Percentiles rank a stretch among this genome's conserved stretches.
Evolutionary conservation across 768 basidiomycete genomes (phyloP).

Genomic region (Mycena galericulata): DNA sequence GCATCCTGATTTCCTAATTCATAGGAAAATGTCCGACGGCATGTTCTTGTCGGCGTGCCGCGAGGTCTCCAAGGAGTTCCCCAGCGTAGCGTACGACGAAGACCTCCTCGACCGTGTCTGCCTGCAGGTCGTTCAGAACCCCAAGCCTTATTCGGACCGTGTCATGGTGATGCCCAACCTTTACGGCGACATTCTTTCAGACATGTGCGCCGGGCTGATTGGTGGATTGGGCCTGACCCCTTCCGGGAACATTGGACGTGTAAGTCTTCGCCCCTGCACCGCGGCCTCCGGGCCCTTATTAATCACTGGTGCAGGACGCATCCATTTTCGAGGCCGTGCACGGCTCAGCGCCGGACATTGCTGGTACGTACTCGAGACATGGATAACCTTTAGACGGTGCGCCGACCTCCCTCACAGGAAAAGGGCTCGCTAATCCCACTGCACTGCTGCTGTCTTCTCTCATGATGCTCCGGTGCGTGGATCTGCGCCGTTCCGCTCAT

Average conservation of each 20-base stretch:
- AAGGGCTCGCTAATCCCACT: constrained; percentile 99
- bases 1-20: constrained; percentile 22
- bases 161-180: constrained; percentile 99
- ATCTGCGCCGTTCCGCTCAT: constrained; percentile 26
- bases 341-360: constrained; percentile 99
- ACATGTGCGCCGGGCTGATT: constrained; percentile 99
- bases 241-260: constrained; percentile 96
- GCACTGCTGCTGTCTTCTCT: constrained; percentile 93
- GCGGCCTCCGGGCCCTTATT: constrained; percentile 28
- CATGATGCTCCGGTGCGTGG: constrained; percentile 94
- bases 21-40: constrained; percentile 99
- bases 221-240: constrained; percentile 98
- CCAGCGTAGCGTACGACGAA: constrained; percentile 93
- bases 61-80: constrained; percentile 95
- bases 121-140: constrained; percentile 93
- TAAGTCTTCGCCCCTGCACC: constrained; percentile 53
- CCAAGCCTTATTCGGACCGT: constrained; percentile 91
- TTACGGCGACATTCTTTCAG: constrained; percentile 94
- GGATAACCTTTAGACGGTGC: constrained; percentile 18
- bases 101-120: constrained; percentile 97
- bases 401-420: constrained; percentile 58
- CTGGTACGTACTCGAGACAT: constrained; percentile 62
- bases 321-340: constrained; percentile 99
- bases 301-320: constrained; percentile 73
- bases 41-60: constrained; percentile 99